A percentile compares a stretch with the other conserved stretches of the same genome.
These are phyloP conservation scores for Phaseolus lunatus DNA, from an alignment of 306 rosid species.

Conservation along the genomic window DNA sequence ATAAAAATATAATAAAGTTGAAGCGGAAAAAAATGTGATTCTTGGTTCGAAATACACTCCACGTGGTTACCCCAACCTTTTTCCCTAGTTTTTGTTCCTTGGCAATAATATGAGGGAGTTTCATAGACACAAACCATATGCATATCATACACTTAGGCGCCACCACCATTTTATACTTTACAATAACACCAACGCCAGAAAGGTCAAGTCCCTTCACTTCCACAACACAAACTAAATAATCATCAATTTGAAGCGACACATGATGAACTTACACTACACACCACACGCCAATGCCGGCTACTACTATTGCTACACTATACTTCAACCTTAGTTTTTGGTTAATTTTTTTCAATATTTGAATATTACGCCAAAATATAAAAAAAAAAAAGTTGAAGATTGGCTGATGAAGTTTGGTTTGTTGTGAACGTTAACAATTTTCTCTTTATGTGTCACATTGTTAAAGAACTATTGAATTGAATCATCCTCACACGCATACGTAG, in stretches of 20 bases:
- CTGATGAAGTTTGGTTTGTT: not conserved
- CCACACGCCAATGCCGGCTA: not conserved
- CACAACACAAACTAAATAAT: not conserved
- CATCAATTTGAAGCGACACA: not conserved
- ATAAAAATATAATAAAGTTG: too few relatives aligned
- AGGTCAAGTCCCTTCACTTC: slow-evolving; percentile 1
- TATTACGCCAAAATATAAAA: not conserved
- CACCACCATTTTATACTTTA: not conserved
- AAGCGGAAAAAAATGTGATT: not conserved
- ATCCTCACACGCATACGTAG: slow-evolving; percentile 40
- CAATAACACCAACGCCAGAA: not conserved
- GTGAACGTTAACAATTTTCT: not conserved
- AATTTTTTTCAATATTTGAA: not conserved
- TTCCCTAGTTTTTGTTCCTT: not conserved
- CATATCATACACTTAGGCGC: not conserved
- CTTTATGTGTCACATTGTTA: not conserved
- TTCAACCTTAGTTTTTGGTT: not conserved
- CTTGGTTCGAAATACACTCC: not conserved
- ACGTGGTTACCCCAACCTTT: not conserved
- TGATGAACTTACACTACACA: not conserved
- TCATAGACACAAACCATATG: slow-evolving; percentile 7
- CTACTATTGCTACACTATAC: not conserved
- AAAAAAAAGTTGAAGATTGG: not conserved
- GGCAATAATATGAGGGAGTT: not conserved
- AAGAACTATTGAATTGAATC: slow-evolving; percentile 8